Conservation (phyloP, 139 green algal species). For the Ostreobium quekettii region DNA sequence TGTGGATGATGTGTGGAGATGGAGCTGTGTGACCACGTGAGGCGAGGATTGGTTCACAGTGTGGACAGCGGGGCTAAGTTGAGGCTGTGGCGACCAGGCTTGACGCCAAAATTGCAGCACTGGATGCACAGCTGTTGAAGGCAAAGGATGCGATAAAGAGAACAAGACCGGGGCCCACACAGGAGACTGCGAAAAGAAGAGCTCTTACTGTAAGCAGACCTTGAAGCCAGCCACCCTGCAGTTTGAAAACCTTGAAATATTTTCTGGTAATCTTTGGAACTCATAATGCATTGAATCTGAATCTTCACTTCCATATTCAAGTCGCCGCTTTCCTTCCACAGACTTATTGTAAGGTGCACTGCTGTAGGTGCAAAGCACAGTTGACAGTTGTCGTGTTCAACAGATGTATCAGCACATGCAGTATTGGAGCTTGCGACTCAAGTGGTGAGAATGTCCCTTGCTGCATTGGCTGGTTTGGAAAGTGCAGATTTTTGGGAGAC, state of each 20-base stretch:
- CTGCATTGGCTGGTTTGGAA: neutral
- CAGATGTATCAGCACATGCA: too few species aligned
- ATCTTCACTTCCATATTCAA: neutral
- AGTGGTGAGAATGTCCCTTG: neutral
- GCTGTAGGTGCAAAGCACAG: neutral
- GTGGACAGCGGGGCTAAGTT: neutral
- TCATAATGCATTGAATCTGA: neutral
- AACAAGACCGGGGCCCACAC: conserved; percentile 72
- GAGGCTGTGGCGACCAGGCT: conserved; percentile 40
- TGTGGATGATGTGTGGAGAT: too few species aligned
- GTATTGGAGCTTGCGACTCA: neutral
- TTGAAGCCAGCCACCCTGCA: neutral
- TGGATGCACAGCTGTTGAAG: conserved; percentile 86
- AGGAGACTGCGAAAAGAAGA: conserved; percentile 79
- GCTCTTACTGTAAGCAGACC: conserved; percentile 53
- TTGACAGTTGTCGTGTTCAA: neutral
- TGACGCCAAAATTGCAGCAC: conserved; percentile 88
- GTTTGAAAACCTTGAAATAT: neutral
- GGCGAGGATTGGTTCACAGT: too few species aligned
- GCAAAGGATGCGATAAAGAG: conserved; percentile 80
- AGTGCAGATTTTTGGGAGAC: neutral
- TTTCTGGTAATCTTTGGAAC: conserved; percentile 1
- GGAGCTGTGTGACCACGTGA: too few species aligned
- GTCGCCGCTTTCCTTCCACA: neutral
- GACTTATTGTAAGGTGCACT: neutral